Conservation (phyloP, 768 basidiomycete genomes). For the Collybia sp. region DNA sequence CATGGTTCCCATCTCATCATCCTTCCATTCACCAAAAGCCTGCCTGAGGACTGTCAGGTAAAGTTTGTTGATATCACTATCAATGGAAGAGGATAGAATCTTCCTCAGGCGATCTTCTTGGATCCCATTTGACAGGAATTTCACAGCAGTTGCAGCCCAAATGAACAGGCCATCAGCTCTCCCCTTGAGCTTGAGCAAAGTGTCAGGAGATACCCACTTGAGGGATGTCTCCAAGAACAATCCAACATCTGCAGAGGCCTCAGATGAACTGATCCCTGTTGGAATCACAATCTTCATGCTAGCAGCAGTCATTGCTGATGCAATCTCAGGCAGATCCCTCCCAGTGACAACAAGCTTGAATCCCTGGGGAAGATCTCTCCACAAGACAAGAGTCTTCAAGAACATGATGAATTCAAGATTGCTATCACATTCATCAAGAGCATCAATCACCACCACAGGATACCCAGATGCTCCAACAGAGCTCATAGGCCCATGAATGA, state of each 20-base stretch:
- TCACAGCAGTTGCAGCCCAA: constrained; percentile 16
- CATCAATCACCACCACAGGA: constrained; percentile 16
- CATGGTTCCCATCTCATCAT: not conserved
- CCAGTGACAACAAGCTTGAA: constrained; percentile 16
- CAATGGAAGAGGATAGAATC: not conserved
- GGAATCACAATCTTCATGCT: not conserved
- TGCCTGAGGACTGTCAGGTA: not conserved
- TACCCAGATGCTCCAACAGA: not conserved
- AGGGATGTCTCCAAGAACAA: not conserved
- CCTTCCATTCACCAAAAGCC: not conserved
- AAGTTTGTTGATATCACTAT: not conserved
- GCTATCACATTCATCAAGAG: constrained; percentile 18
- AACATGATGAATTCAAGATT: constrained; percentile 4
- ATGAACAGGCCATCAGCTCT: constrained; percentile 14
- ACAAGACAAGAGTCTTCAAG: constrained; percentile 8
- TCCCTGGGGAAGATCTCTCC: constrained; percentile 4
- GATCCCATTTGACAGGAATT: constrained; percentile 12
- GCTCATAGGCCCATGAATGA: not conserved
- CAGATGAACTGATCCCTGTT: not conserved
- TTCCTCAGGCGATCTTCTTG: constrained; percentile 1
- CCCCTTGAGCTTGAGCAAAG: constrained; percentile 2
- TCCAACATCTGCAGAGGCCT: not conserved
- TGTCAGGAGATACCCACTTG: not conserved
- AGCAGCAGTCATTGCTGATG: not conserved
- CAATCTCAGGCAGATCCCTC: constrained; percentile 12